Evolutionary conservation across 1,139 yeast genomes (phyloP).

Genomic region (Pichia sp.): DNA sequence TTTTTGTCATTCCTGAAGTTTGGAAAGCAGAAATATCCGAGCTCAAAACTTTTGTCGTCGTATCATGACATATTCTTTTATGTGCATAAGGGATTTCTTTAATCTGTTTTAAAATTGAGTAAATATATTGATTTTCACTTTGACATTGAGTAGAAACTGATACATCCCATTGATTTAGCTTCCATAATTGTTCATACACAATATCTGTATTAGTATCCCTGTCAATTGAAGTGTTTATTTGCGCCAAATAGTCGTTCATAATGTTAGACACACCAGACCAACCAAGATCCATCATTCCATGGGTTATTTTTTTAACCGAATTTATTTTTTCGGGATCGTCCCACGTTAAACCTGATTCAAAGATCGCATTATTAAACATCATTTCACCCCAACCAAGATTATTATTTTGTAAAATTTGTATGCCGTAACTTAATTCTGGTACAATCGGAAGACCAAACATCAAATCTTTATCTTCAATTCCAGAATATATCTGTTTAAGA

Average conservation of each 20-base stretch:
- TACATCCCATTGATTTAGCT: slow-evolving; percentile 62
- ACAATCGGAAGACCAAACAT: slow-evolving; percentile 56
- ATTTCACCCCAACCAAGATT: slow-evolving; percentile 37
- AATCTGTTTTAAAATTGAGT: slow-evolving; percentile 40
- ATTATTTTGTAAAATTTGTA: slow-evolving; percentile 34
- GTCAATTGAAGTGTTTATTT: neutral
- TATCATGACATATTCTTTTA: slow-evolving; percentile 19
- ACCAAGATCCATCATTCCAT: slow-evolving; percentile 41
- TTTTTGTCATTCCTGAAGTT: neutral
- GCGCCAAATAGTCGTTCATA: slow-evolving; percentile 15
- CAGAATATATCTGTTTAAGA: slow-evolving; percentile 39
- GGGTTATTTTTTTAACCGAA: slow-evolving; percentile 25
- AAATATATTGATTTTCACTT: slow-evolving; percentile 40
- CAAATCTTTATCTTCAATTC: slow-evolving; percentile 56
- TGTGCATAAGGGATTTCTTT: slow-evolving; percentile 31
- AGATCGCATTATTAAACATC: slow-evolving; percentile 49
- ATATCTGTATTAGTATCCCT: slow-evolving; percentile 8
- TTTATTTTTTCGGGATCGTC: slow-evolving; percentile 1
- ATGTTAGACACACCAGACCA: slow-evolving; percentile 43
- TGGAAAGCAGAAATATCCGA: slow-evolving; percentile 3
- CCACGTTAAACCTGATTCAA: slow-evolving; percentile 39
- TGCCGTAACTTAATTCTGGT: slow-evolving; percentile 47
- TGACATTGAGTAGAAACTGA: slow-evolving; percentile 36
- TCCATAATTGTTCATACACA: slow-evolving; percentile 60
- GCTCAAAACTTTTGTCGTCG: slow-evolving; percentile 22